Evolutionary conservation across 805 yeast genomes (phyloP), one percentile per base, ranked within the genome.

Genomic region (Isabelozyma rhagii): DNA sequence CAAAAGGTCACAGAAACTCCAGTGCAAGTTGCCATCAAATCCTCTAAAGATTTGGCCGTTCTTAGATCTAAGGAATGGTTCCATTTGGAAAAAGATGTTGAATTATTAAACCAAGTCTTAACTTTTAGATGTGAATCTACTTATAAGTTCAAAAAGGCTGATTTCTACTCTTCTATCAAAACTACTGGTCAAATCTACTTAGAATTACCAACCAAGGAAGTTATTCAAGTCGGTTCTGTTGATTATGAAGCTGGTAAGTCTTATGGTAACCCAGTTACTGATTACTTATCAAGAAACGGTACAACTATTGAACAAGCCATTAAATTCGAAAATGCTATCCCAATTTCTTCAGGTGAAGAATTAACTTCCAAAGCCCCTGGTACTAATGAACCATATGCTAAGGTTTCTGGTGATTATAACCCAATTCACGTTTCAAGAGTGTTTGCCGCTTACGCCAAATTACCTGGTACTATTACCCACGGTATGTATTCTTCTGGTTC

Each of bases 401-500:
- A 84, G 66, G 97, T 94, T 41, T 93, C 98, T 54, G 98, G 98
- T 67, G 99, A 94, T 72, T 93, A 82, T 83, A 94, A 94, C 72
- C 99, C 99, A 54, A 94, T 94, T 62, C 99, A 94, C 69, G 98
- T 96, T 53, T 88, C 96, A 36, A 86, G 96, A 67, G 94, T 90
- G 46, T 94, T 94, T 72, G 92, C 99, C 49, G 80, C 84, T 54
- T 94, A 94, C 67, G 98, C 97, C 43, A 84, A 84, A 63, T 79
- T 94, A 64, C 97, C 97, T 51, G 99, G 99, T 58, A 94, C 98
- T 39, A 94, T 94, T 63, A 94, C 99, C 38, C 99, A 96, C 66
- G 99, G 99, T 68, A 96, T 94, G 99, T 96, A 83, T 80, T 89
- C 97, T 17, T 88, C 96, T 66, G 99, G 97, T 54, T 81, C 96